phyloP scores from a whole-genome alignment of 306 rosid genomes.

The Prunus campanulata region DNA sequence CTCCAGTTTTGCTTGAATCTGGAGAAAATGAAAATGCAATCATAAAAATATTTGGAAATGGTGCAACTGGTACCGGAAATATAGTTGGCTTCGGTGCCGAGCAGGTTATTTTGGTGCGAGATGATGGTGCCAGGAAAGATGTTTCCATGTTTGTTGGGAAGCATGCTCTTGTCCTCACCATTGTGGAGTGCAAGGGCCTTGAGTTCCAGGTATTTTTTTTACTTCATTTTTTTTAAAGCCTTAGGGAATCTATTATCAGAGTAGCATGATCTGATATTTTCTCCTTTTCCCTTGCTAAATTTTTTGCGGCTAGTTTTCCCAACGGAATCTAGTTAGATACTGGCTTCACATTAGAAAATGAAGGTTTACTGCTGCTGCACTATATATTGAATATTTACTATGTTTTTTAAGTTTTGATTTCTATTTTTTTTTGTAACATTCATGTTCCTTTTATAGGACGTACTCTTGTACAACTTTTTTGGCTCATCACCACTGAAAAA shows the following conservation, averaged over 20 bases:
- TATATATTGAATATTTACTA: background rate
- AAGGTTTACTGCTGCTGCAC: background rate
- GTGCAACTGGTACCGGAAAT: slow-evolving; percentile 28
- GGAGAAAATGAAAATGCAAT: slow-evolving; percentile 55
- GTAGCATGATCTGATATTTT: background rate
- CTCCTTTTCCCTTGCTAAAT: background rate
- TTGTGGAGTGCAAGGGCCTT: slow-evolving; percentile 78
- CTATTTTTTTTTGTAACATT: background rate
- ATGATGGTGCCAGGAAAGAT: slow-evolving; percentile 49
- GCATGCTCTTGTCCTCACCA: slow-evolving; percentile 71
- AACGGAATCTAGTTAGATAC: background rate
- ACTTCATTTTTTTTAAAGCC: background rate
- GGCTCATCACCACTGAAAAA: slow-evolving; percentile 60
- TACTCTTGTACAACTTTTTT: slow-evolving; percentile 64
- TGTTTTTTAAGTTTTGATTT: background rate
- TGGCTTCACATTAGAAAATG: background rate
- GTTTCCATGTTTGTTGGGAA: slow-evolving; percentile 51
- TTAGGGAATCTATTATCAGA: background rate
- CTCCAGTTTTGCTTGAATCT: slow-evolving; percentile 60
- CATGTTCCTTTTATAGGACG: slow-evolving; percentile 44
- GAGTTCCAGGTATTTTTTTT: slow-evolving; percentile 66
- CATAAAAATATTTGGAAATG: slow-evolving; percentile 62
- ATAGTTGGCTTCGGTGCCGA: slow-evolving; percentile 82
- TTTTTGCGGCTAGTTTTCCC: background rate
- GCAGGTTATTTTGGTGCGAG: slow-evolving; percentile 82